Evolutionary conservation across 2,329 filamentous ascomycete genomes (phyloP).

Genomic region (Venturia aucupariae): DNA sequence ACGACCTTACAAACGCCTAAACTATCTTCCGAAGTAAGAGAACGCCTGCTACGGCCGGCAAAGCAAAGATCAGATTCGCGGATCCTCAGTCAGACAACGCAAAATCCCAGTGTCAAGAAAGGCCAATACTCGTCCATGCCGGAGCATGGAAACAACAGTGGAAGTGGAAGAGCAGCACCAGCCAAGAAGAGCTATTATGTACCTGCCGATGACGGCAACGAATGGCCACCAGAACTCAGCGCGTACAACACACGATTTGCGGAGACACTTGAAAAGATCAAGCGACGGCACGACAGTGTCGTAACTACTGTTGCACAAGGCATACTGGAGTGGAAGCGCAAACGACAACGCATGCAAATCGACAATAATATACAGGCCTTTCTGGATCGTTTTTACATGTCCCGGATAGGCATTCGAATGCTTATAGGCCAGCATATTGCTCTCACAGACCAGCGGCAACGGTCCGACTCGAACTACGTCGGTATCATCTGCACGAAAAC

Average conservation of each 20-base stretch:
- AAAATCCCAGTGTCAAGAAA: conserved; percentile 79
- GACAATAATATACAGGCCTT: conserved; percentile 96
- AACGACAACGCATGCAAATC: conserved; percentile 93
- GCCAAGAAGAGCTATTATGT: conserved; percentile 71
- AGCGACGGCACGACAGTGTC: conserved; percentile 89
- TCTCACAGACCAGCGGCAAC: conserved; percentile 83
- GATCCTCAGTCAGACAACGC: conserved; percentile 71
- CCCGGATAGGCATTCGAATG: conserved; percentile 97
- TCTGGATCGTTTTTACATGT: conserved; percentile 99
- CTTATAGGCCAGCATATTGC: conserved; percentile 98
- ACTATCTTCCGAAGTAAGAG: conserved; percentile 64
- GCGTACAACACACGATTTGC: conserved; percentile 91
- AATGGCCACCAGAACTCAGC: conserved; percentile 90
- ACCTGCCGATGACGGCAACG: conserved; percentile 74
- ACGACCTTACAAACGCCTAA: conserved; percentile 72
- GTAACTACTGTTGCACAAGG: conserved; percentile 97
- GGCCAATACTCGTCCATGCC: conserved; percentile 64
- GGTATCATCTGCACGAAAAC: conserved; percentile 99
- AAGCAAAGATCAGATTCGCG: conserved; percentile 49
- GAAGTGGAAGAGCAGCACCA: conserved; percentile 38
- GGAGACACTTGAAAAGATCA: conserved; percentile 84
- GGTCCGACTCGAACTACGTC: conserved; percentile 86
- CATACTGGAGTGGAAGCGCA: conserved; percentile 96
- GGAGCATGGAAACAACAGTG: conserved; percentile 38
- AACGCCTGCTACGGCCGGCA: conserved; percentile 63